Conservation (phyloP, 352 stramenopile genomes). For the Globisporangium yorkense region DNA sequence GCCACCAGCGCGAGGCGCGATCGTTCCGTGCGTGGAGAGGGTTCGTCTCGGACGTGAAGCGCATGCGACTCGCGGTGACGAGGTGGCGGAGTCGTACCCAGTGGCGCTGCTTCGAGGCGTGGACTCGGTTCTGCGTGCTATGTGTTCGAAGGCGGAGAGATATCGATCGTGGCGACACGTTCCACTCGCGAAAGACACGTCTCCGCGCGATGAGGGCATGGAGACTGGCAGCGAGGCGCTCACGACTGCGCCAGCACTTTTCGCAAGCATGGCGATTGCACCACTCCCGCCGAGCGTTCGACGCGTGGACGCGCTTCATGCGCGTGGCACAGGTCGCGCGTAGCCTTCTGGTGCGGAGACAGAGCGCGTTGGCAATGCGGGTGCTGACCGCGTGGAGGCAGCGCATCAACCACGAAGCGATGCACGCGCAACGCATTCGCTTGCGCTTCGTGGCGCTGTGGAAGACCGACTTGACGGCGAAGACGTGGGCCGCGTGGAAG, state of each 20-base stretch:
- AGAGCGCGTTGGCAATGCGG: constrained; percentile 11
- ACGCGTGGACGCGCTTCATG: neutral
- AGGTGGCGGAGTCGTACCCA: constrained; percentile 19
- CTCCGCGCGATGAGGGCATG: neutral
- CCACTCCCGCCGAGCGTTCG: neutral
- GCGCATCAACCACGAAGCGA: constrained; percentile 11
- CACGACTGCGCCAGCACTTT: neutral
- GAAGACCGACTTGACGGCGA: constrained; percentile 11
- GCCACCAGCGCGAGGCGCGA: constrained; percentile 25
- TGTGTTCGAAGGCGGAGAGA: constrained; percentile 9
- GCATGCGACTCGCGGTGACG: constrained; percentile 11
- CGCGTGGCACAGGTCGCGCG: neutral
- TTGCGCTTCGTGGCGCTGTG: constrained; percentile 25
- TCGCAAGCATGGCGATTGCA: neutral
- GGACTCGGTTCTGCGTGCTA: constrained; percentile 10
- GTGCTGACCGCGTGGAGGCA: constrained; percentile 41
- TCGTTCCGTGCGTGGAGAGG: constrained; percentile 30
- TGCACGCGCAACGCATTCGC: constrained; percentile 18
- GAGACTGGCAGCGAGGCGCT: neutral
- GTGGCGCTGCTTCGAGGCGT: constrained; percentile 12
- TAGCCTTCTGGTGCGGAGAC: constrained; percentile 2
- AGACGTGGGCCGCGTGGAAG: constrained; percentile 17
- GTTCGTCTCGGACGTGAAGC: constrained; percentile 6
- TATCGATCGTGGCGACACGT: constrained; percentile 10
- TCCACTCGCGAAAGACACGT: constrained; percentile 2